Conservation (phyloP, 1,139 yeast species). For the Kluyveromyces sp. region DNA sequence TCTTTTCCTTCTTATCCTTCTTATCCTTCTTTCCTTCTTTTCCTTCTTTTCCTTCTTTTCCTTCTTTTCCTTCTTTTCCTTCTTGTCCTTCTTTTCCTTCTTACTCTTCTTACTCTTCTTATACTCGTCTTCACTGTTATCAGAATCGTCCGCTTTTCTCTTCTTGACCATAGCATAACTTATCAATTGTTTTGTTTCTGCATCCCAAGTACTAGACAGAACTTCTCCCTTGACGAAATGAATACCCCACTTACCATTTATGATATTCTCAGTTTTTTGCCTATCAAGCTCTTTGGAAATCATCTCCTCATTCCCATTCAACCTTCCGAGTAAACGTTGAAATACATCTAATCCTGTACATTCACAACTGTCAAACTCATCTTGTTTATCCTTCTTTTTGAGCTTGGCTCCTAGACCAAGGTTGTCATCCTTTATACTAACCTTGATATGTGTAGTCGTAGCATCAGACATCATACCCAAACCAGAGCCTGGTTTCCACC, state of each 20-base stretch:
- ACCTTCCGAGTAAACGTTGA: slow-evolving; percentile 79
- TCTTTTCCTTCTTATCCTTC: slow-evolving; percentile 24
- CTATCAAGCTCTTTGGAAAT: slow-evolving; percentile 54
- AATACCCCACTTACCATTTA: slow-evolving; percentile 80
- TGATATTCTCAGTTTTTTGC: slow-evolving; percentile 56
- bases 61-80: slow-evolving; percentile 28
- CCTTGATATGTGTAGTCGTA: slow-evolving; percentile 73
- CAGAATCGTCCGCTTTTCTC: slow-evolving; percentile 18
- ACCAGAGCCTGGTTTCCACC: slow-evolving; percentile 92
- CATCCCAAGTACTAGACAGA: slow-evolving; percentile 76
- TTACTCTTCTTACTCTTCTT: slow-evolving; percentile 5
- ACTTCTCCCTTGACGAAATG: slow-evolving; percentile 81
- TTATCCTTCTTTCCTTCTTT: slow-evolving; percentile 30
- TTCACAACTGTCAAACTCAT: slow-evolving; percentile 68
- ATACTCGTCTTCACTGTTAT: slow-evolving; percentile 18
- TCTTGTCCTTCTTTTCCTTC: slow-evolving; percentile 27
- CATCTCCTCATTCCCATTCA: slow-evolving; percentile 67
- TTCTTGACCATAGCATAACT: slow-evolving; percentile 21
- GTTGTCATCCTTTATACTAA: slow-evolving; percentile 70
- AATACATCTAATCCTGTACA: slow-evolving; percentile 89
- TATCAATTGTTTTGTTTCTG: slow-evolving; percentile 40
- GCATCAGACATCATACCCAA: slow-evolving; percentile 64
- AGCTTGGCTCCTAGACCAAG: slow-evolving; percentile 81
- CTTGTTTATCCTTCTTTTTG: slow-evolving; percentile 48
- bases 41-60: slow-evolving; percentile 23